Evolutionary conservation across 345 rosid genomes (phyloP), one percentile per base, ranked within the genome.

Genomic region (Fremontodendron californicum): DNA sequence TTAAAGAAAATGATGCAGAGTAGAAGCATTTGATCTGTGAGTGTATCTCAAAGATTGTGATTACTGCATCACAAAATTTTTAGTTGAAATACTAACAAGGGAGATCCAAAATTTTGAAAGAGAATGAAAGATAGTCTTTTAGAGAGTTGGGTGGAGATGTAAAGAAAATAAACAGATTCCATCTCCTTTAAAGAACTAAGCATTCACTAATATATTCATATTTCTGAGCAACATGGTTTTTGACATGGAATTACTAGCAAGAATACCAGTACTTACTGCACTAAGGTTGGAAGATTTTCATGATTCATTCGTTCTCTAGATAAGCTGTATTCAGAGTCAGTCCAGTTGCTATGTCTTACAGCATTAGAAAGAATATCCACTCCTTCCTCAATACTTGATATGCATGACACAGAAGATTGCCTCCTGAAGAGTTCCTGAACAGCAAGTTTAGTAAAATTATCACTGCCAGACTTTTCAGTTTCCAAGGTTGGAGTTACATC

Each of bases 341-440:
- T 71, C 75, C 43, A 55, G 67, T 46, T 60, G 74, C 69, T 62
- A 48, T 35, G 21, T 55, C 73, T 77, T 37, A 84, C 61, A 31
- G 84, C 83, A 51, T 67, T 83, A 25, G 86, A 84, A 62, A 92
- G 86, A 39, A 88, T 62, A 73, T 80, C 78, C 64, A 92, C 82
- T 48, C 87, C 88, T 13, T 49, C 73, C 73, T 87, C 92, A 25
- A 87, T 73, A 0, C 86, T 79, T 15, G 82, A 84, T 70, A 88
- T 76, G 74, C 93, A 82, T 0, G 87, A 88, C 40, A 88, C 88
- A 9, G 84, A 83, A 82, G 88, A 78, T 77, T 84, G 97, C 83
- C 94, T 79, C 82, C 58, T 79, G 37, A 78, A 78, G 80, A 91
- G 82, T 65, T 85, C 88, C 55, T 74, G 63, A 63, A 87, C 65